Conservation (phyloP, 352 stramenopile species). For the Phytophthora hybrid region DNA sequence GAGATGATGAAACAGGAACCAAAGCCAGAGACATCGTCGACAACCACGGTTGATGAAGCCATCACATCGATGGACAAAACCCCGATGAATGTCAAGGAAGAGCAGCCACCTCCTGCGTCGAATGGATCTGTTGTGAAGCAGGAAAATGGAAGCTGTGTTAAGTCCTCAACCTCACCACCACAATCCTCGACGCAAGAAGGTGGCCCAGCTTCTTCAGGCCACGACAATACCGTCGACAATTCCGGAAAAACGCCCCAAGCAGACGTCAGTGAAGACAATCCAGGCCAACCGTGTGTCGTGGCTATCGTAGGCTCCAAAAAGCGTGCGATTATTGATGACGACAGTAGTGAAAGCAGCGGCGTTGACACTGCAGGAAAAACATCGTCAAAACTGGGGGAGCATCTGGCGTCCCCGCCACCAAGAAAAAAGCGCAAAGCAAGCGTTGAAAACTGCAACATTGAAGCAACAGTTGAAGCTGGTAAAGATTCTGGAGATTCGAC, state of each 20-base stretch:
- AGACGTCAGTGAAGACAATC: conserved; percentile 40
- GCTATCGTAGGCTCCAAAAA: conserved; percentile 54
- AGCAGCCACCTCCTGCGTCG: conserved; percentile 7
- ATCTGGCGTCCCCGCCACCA: conserved; percentile 10
- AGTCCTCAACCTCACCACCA: not conserved
- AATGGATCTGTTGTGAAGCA: conserved; percentile 1
- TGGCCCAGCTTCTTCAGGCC: not conserved
- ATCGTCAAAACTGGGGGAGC: conserved; percentile 6
- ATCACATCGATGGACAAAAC: not conserved
- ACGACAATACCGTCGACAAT: conserved; percentile 8
- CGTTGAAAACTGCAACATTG: conserved; percentile 6
- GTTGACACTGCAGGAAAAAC: conserved; percentile 23
- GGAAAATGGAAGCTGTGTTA: not conserved
- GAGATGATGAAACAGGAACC: conserved; percentile 22
- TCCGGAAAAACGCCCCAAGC: conserved; percentile 13
- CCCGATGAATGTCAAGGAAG: conserved; percentile 27
- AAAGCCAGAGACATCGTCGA: conserved; percentile 9
- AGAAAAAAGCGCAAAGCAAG: conserved; percentile 35
- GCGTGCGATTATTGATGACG: conserved; percentile 70
- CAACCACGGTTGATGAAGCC: not conserved
- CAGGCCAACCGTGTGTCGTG: conserved; percentile 26
- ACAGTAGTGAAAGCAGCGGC: conserved; percentile 61
- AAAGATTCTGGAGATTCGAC: not conserved
- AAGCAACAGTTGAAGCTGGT: conserved; percentile 1
- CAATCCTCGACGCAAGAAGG: not conserved